phyloP scores from a whole-genome alignment of 768 basidiomycete genomes.

The Arthromyces matolae region DNA sequence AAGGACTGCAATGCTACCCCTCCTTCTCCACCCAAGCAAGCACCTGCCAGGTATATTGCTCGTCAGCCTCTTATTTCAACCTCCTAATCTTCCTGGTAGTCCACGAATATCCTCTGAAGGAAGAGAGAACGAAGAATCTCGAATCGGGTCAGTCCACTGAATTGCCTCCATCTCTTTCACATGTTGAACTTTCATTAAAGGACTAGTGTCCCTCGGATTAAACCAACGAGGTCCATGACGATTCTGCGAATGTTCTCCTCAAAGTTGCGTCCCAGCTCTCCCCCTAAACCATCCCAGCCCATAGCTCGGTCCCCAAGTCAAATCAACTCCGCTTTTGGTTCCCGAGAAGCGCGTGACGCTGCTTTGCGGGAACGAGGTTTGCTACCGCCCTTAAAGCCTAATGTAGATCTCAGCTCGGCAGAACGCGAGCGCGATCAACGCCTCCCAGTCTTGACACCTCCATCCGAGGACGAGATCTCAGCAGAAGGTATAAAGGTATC shows the following conservation, averaged over 20 bases:
- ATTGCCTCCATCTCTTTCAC: too few relatives aligned
- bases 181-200: conserved; percentile 8
- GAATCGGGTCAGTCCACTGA: too few relatives aligned
- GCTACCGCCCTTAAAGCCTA: conserved; percentile 43
- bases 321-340: conserved; percentile 20
- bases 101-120: neutral
- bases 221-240: conserved; percentile 26
- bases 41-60: conserved; percentile 11
- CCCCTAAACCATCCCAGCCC: conserved; percentile 8
- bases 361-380: conserved; percentile 61
- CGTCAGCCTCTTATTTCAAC: neutral
- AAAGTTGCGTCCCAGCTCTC: conserved; percentile 23
- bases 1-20: conserved; percentile 7
- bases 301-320: conserved; percentile 13
- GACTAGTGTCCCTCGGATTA: conserved; percentile 13
- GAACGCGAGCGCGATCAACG: conserved; percentile 34
- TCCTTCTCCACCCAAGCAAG: conserved; percentile 1
- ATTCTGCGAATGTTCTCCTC: conserved; percentile 32
- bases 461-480: conserved; percentile 11
- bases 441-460: conserved; percentile 31
- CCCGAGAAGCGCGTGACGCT: conserved; percentile 44
- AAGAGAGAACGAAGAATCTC: too few relatives aligned
- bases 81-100: neutral
- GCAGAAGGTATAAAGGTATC: conserved; percentile 22
- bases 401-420: conserved; percentile 39